Base-by-base conservation (phyloP, 805 yeast genomes). In the Hemisphaericaspora nanyangensis region DNA sequence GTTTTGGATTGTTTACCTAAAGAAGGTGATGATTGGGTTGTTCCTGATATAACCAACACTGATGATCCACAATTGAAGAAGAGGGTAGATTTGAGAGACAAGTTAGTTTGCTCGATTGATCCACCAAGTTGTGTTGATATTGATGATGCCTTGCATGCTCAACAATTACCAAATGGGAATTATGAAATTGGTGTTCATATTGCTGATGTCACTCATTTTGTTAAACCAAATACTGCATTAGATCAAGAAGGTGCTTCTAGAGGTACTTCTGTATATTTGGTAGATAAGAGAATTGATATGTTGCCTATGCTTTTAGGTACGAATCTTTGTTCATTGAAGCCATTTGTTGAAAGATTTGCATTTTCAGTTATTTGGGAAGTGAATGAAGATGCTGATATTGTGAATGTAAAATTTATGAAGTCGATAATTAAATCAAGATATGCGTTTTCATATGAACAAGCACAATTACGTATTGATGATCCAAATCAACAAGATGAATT, bases 61-160 rank as follows among this genome's bases (percentile, higher is more conserved):
- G 76, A 78, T 1, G 84, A 79, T 46, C 76, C 69, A 7, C 61
- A 76, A 29, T 58, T 76, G 24, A 71, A 73, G 27, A 80, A 82
- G 50, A 79, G 99, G 62, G 76, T 70, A 37, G 99, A 93, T 60
- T 72, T 90, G 43, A 78, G 99, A 52, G 95, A 91, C 52, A 80
- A 87, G 54, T 69, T 88, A 35, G 86, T 93, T 29, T 93, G 99
- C 60, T 85, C 95, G 17, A 93, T 93, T 51, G 99, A 93, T 71
- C 99, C 99, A 7, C 97, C 97, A 2, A 83, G 85, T 22, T 91
- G 98, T 79, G 97, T 90, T 48, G 99, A 93, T 77, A 93, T 93
- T 54, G 99, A 93, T 68, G 62, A 93, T 68, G 99, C 99, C 1
- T 70, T 93, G 35, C 99, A 93, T 57, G 98, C 98, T 0, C 68